phyloP scores from a whole-genome alignment of 805 yeast species.

The Wickerhamomyces xylosicus region DNA sequence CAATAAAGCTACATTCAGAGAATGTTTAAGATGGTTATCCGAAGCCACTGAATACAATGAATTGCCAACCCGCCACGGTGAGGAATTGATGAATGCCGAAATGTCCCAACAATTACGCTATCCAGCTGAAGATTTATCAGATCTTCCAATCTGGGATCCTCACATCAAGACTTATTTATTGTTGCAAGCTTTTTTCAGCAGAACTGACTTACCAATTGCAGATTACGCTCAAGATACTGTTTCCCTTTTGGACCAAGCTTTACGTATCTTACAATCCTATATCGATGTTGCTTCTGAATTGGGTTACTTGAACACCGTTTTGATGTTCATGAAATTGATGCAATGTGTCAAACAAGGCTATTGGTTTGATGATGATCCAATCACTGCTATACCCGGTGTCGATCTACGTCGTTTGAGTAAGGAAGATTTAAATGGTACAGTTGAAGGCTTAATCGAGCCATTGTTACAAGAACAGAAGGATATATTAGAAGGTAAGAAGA shows the following conservation, averaged over 20 bases:
- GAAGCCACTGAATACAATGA: constrained; percentile 86
- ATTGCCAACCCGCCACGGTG: constrained; percentile 49
- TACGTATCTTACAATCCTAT: constrained; percentile 88
- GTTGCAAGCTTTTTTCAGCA: constrained; percentile 83
- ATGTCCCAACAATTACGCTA: constrained; percentile 50
- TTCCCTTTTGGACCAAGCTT: constrained; percentile 85
- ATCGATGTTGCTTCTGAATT: constrained; percentile 83
- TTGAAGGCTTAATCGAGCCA: background rate
- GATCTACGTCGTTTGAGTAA: constrained; percentile 11
- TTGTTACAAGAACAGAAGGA: constrained; percentile 4
- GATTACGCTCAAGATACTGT: constrained; percentile 93
- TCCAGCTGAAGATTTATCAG: constrained; percentile 67
- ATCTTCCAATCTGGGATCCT: constrained; percentile 62
- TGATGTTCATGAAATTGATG: constrained; percentile 59
- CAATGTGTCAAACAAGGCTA: constrained; percentile 80
- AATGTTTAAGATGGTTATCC: constrained; percentile 85
- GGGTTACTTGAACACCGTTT: constrained; percentile 57
- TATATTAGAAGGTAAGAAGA: background rate
- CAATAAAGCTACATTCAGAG: constrained; percentile 38
- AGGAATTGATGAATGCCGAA: constrained; percentile 79
- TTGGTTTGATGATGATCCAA: constrained; percentile 77
- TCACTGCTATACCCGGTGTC: constrained; percentile 24
- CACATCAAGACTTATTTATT: constrained; percentile 77
- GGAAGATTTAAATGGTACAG: constrained; percentile 13
- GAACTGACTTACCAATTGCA: constrained; percentile 81